Evolutionary conservation across 2,329 filamentous ascomycete genomes (phyloP).

Genomic region (Xenosphaeropsis pyriputrescens): DNA sequence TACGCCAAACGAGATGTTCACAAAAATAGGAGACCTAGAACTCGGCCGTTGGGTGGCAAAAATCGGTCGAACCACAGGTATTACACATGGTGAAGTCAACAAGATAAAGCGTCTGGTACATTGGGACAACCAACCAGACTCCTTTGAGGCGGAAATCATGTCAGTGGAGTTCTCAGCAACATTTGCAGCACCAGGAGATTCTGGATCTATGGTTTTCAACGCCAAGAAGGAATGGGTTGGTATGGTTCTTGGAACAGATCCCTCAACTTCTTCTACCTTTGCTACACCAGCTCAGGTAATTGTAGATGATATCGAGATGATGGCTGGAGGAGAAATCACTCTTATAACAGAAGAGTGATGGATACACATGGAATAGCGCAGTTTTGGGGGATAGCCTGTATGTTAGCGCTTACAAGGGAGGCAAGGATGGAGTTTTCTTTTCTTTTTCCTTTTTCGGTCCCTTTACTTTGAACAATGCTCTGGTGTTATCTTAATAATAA

Average conservation of each 20-base stretch:
- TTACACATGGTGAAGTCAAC: not conserved
- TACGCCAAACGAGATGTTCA: not conserved
- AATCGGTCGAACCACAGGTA: not conserved
- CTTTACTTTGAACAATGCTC: too few species aligned
- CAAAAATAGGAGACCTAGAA: not conserved
- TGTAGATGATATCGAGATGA: not conserved
- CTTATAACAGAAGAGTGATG: too few species aligned
- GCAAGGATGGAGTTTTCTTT: too few species aligned
- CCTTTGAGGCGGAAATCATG: not conserved
- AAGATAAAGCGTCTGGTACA: not conserved
- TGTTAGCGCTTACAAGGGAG: too few species aligned
- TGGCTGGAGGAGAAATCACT: not conserved
- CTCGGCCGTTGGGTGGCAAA: not conserved
- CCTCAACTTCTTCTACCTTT: not conserved
- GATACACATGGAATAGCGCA: too few species aligned
- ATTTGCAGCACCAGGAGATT: not conserved
- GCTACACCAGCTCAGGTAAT: not conserved
- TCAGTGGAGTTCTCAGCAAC: too few species aligned
- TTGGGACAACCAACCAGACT: not conserved
- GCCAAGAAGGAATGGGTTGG: not conserved
- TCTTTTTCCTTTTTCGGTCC: too few species aligned
- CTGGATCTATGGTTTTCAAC: constrained; percentile 1
- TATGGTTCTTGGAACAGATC: not conserved
- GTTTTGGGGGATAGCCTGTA: too few species aligned
- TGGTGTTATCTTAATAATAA: too few species aligned